A percentile compares a stretch with the other conserved stretches of the same genome.
Evolutionary conservation across 257 asterid genomes (phyloP).

Genomic region (Cruciata laevipes): DNA sequence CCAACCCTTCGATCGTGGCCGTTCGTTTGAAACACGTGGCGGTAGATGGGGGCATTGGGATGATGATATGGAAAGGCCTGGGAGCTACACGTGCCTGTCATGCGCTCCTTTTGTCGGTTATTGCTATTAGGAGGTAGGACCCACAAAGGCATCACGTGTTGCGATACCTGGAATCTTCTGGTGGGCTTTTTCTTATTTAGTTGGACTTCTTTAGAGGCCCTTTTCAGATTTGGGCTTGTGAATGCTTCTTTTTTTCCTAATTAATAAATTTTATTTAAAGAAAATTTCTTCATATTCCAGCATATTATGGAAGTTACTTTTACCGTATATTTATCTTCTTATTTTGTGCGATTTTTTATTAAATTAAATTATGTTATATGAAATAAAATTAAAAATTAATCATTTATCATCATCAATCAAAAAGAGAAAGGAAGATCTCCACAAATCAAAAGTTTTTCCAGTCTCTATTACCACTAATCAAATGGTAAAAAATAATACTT

Average conservation of each 20-base stretch:
- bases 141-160: constrained; percentile 9
- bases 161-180: constrained; percentile 7
- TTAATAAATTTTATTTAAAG: neutral
- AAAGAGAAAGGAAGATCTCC: too few relatives aligned
- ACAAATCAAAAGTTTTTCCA: neutral
- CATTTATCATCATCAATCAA: too few relatives aligned
- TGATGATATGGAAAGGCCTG: neutral
- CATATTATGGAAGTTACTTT: neutral
- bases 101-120: constrained; percentile 17
- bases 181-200: neutral
- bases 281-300: too few relatives aligned
- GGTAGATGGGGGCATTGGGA: neutral
- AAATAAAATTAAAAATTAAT: too few relatives aligned
- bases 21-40: constrained; percentile 6
- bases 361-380: too few relatives aligned
- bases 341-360: too few relatives aligned
- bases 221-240: neutral
- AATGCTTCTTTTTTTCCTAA: neutral
- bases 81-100: constrained; percentile 13
- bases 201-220: neutral
- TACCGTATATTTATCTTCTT: too few relatives aligned
- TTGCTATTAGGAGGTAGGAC: neutral
- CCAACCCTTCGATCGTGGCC: constrained; percentile 5
- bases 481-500: too few relatives aligned
- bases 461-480: neutral